Evolutionary conservation across 441 rosid genomes (phyloP).

Genomic region (Cnidoscolus chayamansa): DNA sequence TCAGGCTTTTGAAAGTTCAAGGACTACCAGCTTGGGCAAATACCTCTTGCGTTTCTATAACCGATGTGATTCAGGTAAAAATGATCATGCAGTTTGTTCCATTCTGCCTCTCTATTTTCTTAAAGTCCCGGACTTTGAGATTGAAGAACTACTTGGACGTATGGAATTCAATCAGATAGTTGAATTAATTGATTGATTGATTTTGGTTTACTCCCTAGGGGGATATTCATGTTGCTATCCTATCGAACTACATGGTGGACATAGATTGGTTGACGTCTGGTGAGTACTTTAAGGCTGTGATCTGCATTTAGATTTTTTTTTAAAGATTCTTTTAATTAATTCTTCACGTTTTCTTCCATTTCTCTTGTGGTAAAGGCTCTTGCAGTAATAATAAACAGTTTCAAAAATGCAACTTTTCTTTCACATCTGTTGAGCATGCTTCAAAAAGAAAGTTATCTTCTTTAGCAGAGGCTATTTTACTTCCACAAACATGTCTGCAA

Average conservation of each 20-base stretch:
- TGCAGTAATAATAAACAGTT: background rate
- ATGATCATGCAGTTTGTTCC: background rate
- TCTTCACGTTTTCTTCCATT: background rate
- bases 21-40: slow-evolving; percentile 89
- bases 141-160: background rate
- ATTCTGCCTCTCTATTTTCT: background rate
- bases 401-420: slow-evolving; percentile 1
- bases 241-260: slow-evolving; percentile 94
- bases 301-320: background rate
- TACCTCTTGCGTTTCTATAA: slow-evolving; percentile 73
- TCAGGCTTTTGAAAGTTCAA: slow-evolving; percentile 65
- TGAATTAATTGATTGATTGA: slow-evolving; percentile 2
- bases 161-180: slow-evolving; percentile 9
- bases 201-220: slow-evolving; percentile 43
- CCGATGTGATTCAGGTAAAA: slow-evolving; percentile 78
- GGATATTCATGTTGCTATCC: slow-evolving; percentile 60
- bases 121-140: background rate
- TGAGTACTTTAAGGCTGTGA: slow-evolving; percentile 26
- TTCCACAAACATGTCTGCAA: too few relatives aligned
- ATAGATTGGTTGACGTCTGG: slow-evolving; percentile 80
- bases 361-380: background rate
- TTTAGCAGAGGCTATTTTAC: too few relatives aligned
- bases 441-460: background rate
- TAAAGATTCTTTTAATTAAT: too few relatives aligned
- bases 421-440: background rate